Evolutionary conservation across 768 basidiomycete species (phyloP), one percentile per base, ranked within the genome.

Genomic region (Pulveroboletus sp.): DNA sequence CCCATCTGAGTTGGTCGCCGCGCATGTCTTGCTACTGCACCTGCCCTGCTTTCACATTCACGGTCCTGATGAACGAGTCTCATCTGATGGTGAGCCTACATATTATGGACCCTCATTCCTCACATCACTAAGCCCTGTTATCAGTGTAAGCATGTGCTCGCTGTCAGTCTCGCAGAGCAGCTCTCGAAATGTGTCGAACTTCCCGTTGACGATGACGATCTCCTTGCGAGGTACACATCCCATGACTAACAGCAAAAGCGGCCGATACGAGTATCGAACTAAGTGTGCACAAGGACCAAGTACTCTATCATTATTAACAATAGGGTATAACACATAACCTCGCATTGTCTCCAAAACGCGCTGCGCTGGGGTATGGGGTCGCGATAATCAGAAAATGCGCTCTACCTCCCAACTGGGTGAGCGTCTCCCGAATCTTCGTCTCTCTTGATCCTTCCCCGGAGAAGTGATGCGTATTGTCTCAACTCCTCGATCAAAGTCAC

Each of bases 61-160:
- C 79, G 6, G 84, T 87, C 15, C 66, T 91, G 31, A 68, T 78
- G 42, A 73, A 78, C 15, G 75, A 77, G 39, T 76, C 78, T 2
- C 81, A 88, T 60, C 59, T 82, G 17, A 83, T 86, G 84, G 89
- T 85, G 48, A 30, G 69, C 47, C 36, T 46, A 21, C 43, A 14
- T n/a, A 13, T 35, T 6, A 17, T n/a, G n/a, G 17, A 33, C 40
- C 46, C 13, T 42, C 8, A 28, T 21, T 26, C 11, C 10, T 32
- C 24, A 27, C 39, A 15, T 51, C 43, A 21, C 46, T 50, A 31
- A 39, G 44, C 24, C 56, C 31, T 11, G n/a, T 40, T 14, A 6
- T 36, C 36, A 91, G 89, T 92, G 89, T 61, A 91, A 92, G 63
- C 89, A 92, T 63, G 65, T 88, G 3, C 72, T 92, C 24, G 89